Base-by-base conservation (phyloP, 2,329 filamentous ascomycete genomes). In the Verticillium nonalfalfae region DNA sequence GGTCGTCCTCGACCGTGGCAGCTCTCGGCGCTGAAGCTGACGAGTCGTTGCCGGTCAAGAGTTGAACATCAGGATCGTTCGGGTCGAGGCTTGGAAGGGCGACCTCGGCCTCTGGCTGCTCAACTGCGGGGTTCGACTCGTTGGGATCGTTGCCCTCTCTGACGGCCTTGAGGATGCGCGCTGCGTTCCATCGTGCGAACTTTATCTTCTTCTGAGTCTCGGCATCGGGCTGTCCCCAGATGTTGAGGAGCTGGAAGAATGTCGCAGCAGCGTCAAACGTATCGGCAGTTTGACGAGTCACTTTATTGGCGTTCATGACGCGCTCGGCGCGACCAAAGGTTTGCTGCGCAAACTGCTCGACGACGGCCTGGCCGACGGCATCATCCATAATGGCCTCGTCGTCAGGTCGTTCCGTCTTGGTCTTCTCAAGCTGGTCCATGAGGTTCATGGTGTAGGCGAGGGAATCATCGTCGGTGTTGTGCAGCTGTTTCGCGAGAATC, bases 161-260 rank as follows among this genome's bases (percentile, higher is more conserved):
- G 69, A 97, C 84, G 11, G 95, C 95, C 75, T 91, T 97, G 15
- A 90, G 82, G 70, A 99, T 99, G 62, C 95, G 86, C 39, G 94
- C 79, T 2, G 94, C 93, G 73, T 98, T 96, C 83, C 91, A 99
- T 75, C 98, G 99, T 52, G 94, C 93, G 72, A 91, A 99, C 74
- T 96, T 97, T 76, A 94, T 92, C 80, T 97, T 98, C 60, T 92
- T 85, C 45, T 87, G 81, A 21, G 88, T 86, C 70, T 98, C 93
- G 1, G 84, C 76, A 38, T 96, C 91, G 11, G 88, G 78, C 0
- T 85, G 76, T 6, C 87, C 89, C 93, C 94, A 99, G 69, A 97
- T 90, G 65, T 88, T 88, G 61, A 91, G 84, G 5, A 98, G 81
- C 67, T 97, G 92, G 70, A 98, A 87, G 74, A 99, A 98, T 0